A percentile compares a stretch with the other conserved stretches of the same genome.
These are phyloP conservation scores for Pleurotus platypus DNA, from an alignment of 768 basidiomycete species.

Conservation along the genomic window DNA sequence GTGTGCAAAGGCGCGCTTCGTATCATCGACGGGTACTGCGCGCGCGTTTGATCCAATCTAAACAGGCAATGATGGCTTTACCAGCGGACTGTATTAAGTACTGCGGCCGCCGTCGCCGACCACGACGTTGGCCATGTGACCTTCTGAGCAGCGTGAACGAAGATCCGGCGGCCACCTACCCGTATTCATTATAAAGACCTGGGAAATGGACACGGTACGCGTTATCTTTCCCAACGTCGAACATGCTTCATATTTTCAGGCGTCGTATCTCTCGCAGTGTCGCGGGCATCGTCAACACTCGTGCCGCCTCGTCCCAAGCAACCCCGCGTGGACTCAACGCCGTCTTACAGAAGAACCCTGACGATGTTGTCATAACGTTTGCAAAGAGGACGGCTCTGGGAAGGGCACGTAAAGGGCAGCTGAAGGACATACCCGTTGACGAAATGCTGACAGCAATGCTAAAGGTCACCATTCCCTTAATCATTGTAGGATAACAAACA, in stretches of 20 bases:
- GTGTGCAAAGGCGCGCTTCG: too few species aligned
- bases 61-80: too few species aligned
- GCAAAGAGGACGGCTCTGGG: slow-evolving; percentile 90
- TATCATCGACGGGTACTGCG: not conserved
- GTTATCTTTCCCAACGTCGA: not conserved
- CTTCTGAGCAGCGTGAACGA: not conserved
- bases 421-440: slow-evolving; percentile 86
- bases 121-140: not conserved
- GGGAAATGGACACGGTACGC: not conserved
- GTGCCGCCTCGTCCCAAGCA: slow-evolving; percentile 35
- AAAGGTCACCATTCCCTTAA: slow-evolving; percentile 43
- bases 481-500: not conserved
- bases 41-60: not conserved
- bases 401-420: slow-evolving; percentile 84
- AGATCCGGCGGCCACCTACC: not conserved
- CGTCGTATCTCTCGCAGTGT: not conserved
- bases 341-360: slow-evolving; percentile 64
- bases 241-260: not conserved
- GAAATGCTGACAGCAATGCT: slow-evolving; percentile 82
- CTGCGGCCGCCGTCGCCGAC: too few species aligned
- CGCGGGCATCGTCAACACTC: slow-evolving; percentile 19
- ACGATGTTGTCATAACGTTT: slow-evolving; percentile 89
- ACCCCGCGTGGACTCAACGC: slow-evolving; percentile 44
- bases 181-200: not conserved
- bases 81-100: too few species aligned